phyloP scores from a whole-genome alignment of 176 grass and related monocot genomes.

The Oryza coarctata region DNA sequence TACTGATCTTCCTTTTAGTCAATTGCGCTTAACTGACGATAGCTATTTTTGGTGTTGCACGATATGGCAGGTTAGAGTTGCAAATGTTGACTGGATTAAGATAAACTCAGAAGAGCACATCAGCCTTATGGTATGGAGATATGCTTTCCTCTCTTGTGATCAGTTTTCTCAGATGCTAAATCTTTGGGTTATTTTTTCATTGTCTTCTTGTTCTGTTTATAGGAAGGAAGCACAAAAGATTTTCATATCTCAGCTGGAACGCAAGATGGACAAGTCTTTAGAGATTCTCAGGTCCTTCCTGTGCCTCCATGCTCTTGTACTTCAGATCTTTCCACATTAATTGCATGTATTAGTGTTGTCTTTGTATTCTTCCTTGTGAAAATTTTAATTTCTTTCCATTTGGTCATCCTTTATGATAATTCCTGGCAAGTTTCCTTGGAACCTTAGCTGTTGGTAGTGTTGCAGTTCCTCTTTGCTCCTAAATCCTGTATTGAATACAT shows the following conservation, averaged over 20 bases:
- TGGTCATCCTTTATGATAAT: neutral
- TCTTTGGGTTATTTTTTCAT: slow-evolving; percentile 29
- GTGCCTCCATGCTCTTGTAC: neutral
- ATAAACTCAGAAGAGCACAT: slow-evolving; percentile 79
- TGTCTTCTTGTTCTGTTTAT: slow-evolving; percentile 37
- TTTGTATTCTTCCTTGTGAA: slow-evolving; percentile 10
- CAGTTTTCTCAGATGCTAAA: slow-evolving; percentile 26
- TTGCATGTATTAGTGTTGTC: slow-evolving; percentile 13
- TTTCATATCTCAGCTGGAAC: slow-evolving; percentile 85
- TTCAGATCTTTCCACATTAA: neutral
- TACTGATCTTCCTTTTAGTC: neutral
- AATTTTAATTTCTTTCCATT: neutral
- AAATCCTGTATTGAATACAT: slow-evolving; percentile 9
- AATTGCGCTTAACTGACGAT: slow-evolving; percentile 11
- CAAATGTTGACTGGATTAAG: slow-evolving; percentile 91
- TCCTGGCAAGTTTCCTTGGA: neutral
- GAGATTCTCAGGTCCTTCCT: slow-evolving; percentile 73
- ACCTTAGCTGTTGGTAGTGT: slow-evolving; percentile 6
- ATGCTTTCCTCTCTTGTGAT: slow-evolving; percentile 26
- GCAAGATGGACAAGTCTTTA: slow-evolving; percentile 77
- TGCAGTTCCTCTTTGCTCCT: neutral
- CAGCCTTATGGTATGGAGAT: slow-evolving; percentile 73
- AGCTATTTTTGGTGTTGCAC: neutral
- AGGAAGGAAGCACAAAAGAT: slow-evolving; percentile 79
- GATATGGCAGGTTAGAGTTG: slow-evolving; percentile 69